A percentile compares a stretch with the other conserved stretches of the same genome.
Evolutionary conservation across 2,329 filamentous ascomycete genomes (phyloP).

Genomic region (Aureobasidium sp.): DNA sequence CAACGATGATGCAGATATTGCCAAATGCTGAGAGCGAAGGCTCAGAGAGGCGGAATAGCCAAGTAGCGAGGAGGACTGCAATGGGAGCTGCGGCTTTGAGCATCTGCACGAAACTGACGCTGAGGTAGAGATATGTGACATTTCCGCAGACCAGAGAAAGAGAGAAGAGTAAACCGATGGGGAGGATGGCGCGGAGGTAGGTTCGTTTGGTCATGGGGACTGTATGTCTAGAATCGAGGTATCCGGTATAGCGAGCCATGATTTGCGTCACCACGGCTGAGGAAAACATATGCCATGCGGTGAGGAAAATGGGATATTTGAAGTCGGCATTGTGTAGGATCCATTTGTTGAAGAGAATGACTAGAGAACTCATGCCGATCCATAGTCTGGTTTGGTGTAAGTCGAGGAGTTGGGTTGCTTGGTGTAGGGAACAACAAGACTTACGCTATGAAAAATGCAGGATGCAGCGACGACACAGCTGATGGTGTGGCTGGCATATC

Average conservation of each 20-base stretch:
- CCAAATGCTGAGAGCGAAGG: slow-evolving; percentile 14
- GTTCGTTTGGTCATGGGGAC: slow-evolving; percentile 20
- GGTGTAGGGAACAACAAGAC: slow-evolving; percentile 16
- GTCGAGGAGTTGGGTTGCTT: background rate
- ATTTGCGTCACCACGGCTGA: slow-evolving; percentile 20
- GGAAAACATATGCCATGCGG: slow-evolving; percentile 21
- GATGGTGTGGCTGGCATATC: background rate
- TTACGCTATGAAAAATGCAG: slow-evolving; percentile 74
- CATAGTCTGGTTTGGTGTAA: slow-evolving; percentile 45
- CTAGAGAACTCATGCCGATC: slow-evolving; percentile 72
- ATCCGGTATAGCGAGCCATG: slow-evolving; percentile 17
- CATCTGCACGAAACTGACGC: slow-evolving; percentile 22
- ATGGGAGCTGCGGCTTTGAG: slow-evolving; percentile 19
- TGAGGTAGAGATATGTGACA: slow-evolving; percentile 19
- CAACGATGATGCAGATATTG: slow-evolving; percentile 18
- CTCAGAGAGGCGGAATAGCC: slow-evolving; percentile 15
- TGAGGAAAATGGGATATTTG: slow-evolving; percentile 25
- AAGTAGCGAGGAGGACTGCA: slow-evolving; percentile 16
- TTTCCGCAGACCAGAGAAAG: slow-evolving; percentile 20
- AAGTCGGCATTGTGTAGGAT: slow-evolving; percentile 69
- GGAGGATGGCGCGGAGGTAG: slow-evolving; percentile 20
- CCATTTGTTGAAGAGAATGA: slow-evolving; percentile 90
- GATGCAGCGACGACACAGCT: slow-evolving; percentile 47
- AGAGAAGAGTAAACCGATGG: slow-evolving; percentile 19
- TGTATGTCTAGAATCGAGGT: slow-evolving; percentile 18